Percentiles rank a stretch among this genome's conserved stretches.
phyloP scores from a whole-genome alignment of 345 rosid genomes.

The Camelina laxa region DNA sequence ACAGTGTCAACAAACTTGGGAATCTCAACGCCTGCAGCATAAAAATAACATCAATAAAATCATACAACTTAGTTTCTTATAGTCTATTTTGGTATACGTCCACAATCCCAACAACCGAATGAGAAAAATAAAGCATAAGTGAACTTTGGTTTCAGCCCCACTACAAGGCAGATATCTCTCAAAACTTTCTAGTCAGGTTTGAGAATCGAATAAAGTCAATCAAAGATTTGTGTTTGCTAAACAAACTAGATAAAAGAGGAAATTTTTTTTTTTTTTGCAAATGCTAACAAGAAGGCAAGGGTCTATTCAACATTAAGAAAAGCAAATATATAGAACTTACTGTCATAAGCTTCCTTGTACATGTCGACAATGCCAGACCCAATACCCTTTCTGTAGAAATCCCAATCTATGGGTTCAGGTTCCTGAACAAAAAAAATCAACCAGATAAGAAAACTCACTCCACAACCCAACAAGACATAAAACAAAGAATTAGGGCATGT shows the following conservation, averaged over 20 bases:
- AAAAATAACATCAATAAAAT: background rate
- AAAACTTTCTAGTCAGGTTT: background rate
- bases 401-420: conserved; percentile 97
- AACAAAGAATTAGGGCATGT: background rate
- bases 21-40: conserved; percentile 70
- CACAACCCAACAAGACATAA: background rate
- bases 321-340: conserved; percentile 49
- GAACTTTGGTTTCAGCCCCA: background rate
- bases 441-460: background rate
- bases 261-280: too few species aligned
- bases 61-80: background rate
- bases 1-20: conserved; percentile 89
- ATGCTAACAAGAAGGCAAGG: background rate
- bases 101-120: background rate
- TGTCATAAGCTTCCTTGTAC: conserved; percentile 94
- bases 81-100: background rate
- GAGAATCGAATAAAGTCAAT: background rate
- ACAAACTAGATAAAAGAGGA: conserved; percentile 12
- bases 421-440: conserved; percentile 55
- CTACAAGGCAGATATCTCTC: background rate
- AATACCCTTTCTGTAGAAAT: conserved; percentile 80
- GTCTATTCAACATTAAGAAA: background rate
- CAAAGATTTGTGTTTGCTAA: conserved; percentile 2
- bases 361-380: conserved; percentile 93
- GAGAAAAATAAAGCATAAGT: background rate